Base-by-base conservation (phyloP, 2,329 filamentous ascomycete species). In the Claviceps digitariae region DNA sequence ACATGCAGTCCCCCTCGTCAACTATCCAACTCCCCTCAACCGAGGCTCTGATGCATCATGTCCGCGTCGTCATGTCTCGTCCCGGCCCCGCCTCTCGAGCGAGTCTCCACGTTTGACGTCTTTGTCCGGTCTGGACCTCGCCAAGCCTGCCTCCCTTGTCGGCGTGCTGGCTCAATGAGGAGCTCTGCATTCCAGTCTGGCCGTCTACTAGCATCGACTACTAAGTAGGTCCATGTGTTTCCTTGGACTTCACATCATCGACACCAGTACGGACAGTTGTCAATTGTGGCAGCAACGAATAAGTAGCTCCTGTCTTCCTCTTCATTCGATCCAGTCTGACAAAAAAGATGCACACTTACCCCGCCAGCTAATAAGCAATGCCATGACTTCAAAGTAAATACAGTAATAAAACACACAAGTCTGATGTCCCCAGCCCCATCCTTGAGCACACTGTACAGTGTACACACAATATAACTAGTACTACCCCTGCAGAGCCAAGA, bases 321-420 rank as follows among this genome's bases (percentile, higher is more conserved):
- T 34, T 54, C 20, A 9, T 51, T 46, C 20, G 9, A 7, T 47
- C 44, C 23, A 50, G 48, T 21, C 50, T 47, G 51, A 48, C 48
- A 50, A 27, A 40, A 49, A 44, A 50, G 55, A 29, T 29, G 9
- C 27, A 29, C 27, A 52, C 45, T 51, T 46, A 54, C 44, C 21
- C 20, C 20, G 15, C 41, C 54, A 57, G 53, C 54, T 53, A 48
- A 51, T 21, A 48, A 56, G 57, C 51, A 47, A 52, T 51, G 52
- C 49, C 49, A 47, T 55, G 46, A 38, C 48, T 36, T 47, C 48
- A 50, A 53, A 36, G 6, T 50, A 55, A 51, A 47, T 53, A 48
- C 54, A 43, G 31, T 45, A 25, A 34, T n/a, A 34, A 50, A 25
- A 53, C 21, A 41, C 40, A 38, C 34, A 2, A 15, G 13, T 7